Base-by-base conservation (phyloP, 495 filamentous ascomycete species). In the Podospora pseudocomata region DNA sequence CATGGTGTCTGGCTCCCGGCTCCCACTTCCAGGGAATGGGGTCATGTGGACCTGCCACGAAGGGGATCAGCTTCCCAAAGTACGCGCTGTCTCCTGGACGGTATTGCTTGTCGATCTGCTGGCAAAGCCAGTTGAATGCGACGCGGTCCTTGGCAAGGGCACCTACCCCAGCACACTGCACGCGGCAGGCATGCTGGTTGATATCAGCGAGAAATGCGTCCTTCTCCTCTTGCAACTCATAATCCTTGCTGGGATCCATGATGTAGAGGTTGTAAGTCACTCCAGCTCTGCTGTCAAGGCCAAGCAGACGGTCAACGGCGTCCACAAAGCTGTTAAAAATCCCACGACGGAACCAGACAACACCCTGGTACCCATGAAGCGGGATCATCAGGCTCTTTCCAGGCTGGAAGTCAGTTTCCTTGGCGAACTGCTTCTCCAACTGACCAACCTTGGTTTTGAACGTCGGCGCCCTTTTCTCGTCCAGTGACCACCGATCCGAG, bases 331-430 rank as follows among this genome's bases (percentile, higher is more conserved):
- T 73, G 64, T 75, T 53, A 44, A 75, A 34, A 3, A 27, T 30
- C 59, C 62, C 59, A 32, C 67, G 7, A 7, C 55, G 66, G 32
- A 74, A 78, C 71, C 70, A 71, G 1, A 78, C 73, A 9, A 70
- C 53, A 32, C 76, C 74, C 63, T 77, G 75, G 60, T 67, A 74
- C 18, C 76, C 75, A 58, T 70, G 70, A n/a, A 78, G 65, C 0
- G 69, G 70, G 0, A 75, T 15, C 71, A 49, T 49, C 39, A 13
- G 39, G 39, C 6, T 49, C 39, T 49, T 49, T 3, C 39, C 39
- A 49, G 39, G 39, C 15, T 49, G 39, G 2, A 49, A 16, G 18
- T 23, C 20, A 23, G 39, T 49, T 3, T 49, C 15, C 7, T 11
- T 49, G 9, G 3, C 15, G 9, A 13, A 49, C 13, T 49, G 39